A percentile compares a stretch with the other conserved stretches of the same genome.
Conservation (phyloP, 2,329 filamentous ascomycete genomes). For the Purpureocillium takamizusanense region DNA sequence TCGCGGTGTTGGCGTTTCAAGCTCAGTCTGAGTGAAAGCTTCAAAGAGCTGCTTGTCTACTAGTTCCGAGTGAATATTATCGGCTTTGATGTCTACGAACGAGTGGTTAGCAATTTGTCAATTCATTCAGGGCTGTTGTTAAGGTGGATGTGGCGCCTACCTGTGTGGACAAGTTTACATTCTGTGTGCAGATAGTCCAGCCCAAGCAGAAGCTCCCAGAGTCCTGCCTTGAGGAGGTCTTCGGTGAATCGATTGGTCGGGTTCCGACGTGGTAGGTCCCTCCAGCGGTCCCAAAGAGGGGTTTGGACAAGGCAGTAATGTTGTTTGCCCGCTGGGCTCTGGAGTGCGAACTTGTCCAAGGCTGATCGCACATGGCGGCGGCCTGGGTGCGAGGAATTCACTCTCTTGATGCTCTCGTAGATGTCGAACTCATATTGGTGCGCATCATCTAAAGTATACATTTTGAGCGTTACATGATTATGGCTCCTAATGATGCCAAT, state of each 20-base stretch:
- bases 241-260: slow-evolving; percentile 23
- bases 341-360: slow-evolving; percentile 16
- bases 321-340: neutral
- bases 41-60: slow-evolving; percentile 2
- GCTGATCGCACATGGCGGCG: slow-evolving; percentile 17
- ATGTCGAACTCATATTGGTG: slow-evolving; percentile 11
- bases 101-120: no score
- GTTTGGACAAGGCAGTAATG: slow-evolving; percentile 22
- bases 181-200: slow-evolving; percentile 31
- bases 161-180: slow-evolving; percentile 33
- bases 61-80: slow-evolving; percentile 25
- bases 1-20: neutral
- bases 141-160: no score
- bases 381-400: slow-evolving; percentile 18
- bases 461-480: slow-evolving; percentile 9
- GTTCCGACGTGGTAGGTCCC: slow-evolving; percentile 25
- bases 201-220: slow-evolving; percentile 22
- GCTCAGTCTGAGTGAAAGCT: slow-evolving; percentile 2
- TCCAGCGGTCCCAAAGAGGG: slow-evolving; percentile 30
- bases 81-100: slow-evolving; percentile 27
- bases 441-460: slow-evolving; percentile 7
- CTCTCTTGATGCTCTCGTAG: slow-evolving; percentile 9
- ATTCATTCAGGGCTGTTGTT: no score
- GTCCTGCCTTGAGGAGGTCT: slow-evolving; percentile 22
- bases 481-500: no score